A percentile compares a stretch with the other conserved stretches of the same genome.
phyloP scores from a whole-genome alignment of 169 alveolate species.

The Eimeria maxima region DNA sequence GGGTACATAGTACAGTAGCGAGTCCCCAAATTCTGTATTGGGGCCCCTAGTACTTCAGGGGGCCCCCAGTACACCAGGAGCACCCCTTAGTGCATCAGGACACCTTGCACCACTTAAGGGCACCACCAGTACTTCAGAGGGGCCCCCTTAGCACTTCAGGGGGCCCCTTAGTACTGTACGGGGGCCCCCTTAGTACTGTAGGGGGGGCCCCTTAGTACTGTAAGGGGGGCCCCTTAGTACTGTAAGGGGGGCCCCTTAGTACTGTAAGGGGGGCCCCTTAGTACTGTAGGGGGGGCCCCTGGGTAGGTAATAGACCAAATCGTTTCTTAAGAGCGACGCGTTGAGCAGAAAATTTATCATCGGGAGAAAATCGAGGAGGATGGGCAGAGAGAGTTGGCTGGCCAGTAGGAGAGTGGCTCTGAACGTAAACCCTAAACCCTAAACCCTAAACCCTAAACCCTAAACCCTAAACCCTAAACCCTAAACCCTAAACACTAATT shows the following conservation, averaged over 20 bases:
- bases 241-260: constrained; percentile 8
- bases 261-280: constrained; percentile 49
- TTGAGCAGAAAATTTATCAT: constrained; percentile 93
- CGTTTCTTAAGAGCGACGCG: constrained; percentile 91
- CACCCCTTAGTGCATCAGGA: too few relatives aligned
- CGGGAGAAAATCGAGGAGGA: constrained; percentile 97
- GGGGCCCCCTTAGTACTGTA: constrained; percentile 69
- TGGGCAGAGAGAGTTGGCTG: constrained; percentile 94
- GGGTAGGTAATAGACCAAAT: constrained; percentile 88
- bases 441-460: constrained; percentile 52
- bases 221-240: constrained; percentile 71
- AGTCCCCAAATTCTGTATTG: too few relatives aligned
- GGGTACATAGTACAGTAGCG: too few relatives aligned
- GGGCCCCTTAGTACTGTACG: background rate
- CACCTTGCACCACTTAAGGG: too few relatives aligned
- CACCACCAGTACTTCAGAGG: background rate
- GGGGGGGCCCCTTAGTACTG: constrained; percentile 82
- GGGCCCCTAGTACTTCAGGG: constrained; percentile 82
- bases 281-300: constrained; percentile 82
- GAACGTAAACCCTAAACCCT: constrained; percentile 27
- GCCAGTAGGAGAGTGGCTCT: constrained; percentile 78
- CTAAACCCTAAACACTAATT: background rate
- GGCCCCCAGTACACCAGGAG: too few relatives aligned
- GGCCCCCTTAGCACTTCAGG: background rate
- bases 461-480: constrained; percentile 28